Base-by-base conservation (phyloP, 257 asterid genomes). In the Capsicum baccatum region DNA sequence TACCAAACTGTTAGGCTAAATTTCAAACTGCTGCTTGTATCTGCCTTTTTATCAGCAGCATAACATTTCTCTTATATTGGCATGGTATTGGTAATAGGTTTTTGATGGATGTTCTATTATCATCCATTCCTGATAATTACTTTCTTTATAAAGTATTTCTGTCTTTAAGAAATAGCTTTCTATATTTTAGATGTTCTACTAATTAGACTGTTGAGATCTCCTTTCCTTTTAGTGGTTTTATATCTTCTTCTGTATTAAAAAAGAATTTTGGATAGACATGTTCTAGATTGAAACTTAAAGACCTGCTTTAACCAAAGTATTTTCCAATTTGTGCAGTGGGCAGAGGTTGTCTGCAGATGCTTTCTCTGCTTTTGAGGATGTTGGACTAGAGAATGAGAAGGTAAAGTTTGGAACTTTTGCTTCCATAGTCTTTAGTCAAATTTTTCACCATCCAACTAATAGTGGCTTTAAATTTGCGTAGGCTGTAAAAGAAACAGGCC, bases 271-370 rank as follows among this genome's bases (percentile, higher is more conserved):
- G 82, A 47, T 1, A 69, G 63, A 14, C 13, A 13, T 52, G 26
- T 52, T 74, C 0, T 52, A 50, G 21, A 21, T 39, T 42, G 54
- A 48, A 26, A 52, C 42, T 26, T 16, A 78, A 26, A 26, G 33
- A 26, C 33, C 1, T 26, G 33, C 82, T 78, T 54, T 54, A 54
- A 26, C 48, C 48, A 54, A 54, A 78, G 14, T 78, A 83, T 86
- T 55, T 86, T 68, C 56, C 79, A 88, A 83, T 58, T 82, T 83
- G 76, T 92, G 90, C 93, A 97, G 99, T 97, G 99, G 99, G 99
- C 99, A 59, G 99, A 97, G 91, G 81, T 88, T 97, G 89, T 97
- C 99, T 8, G 99, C 99, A 11, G 99, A 97, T 91, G 99, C 99
- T 42, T 97, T 97, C 91, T 97, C 99, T 63, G 99, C 99, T 60